A percentile compares a stretch with the other conserved stretches of the same genome.
Evolutionary conservation across 768 basidiomycete species (phyloP).

Genomic region (Leucosporidium creatinivorum): DNA sequence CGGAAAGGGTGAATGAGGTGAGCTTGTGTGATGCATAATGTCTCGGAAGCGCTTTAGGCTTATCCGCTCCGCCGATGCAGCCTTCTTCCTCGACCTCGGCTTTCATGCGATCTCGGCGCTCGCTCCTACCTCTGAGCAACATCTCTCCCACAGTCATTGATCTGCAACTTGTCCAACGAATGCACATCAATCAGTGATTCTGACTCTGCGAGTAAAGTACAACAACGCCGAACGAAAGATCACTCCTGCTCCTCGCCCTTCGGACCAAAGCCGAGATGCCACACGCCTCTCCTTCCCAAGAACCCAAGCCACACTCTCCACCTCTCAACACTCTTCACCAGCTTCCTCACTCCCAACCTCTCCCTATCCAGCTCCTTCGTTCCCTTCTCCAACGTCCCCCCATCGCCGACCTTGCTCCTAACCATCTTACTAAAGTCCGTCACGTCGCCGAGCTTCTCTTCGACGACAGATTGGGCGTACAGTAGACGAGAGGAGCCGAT

Average conservation of each 20-base stretch:
- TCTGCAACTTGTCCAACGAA: no score
- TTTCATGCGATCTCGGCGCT: no score
- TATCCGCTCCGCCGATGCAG: no score
- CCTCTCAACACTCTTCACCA: not conserved
- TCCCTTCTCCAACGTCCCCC: not conserved
- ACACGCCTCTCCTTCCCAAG: not conserved
- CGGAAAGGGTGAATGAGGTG: no score
- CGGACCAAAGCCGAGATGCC: not conserved
- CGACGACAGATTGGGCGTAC: constrained; percentile 7
- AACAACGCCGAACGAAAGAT: no score
- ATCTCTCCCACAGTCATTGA: no score
- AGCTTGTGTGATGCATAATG: no score
- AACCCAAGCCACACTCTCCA: constrained; percentile 1
- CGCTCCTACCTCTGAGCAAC: no score
- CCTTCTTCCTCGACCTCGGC: no score
- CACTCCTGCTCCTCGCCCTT: not conserved
- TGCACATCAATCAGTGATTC: no score
- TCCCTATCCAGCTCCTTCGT: not conserved
- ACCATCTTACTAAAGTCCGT: not conserved
- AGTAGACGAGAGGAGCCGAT: not conserved
- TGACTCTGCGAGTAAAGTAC: no score
- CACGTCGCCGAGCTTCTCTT: constrained; percentile 8
- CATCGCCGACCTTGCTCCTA: not conserved
- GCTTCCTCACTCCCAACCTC: not conserved
- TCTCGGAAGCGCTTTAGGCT: no score